These are phyloP conservation scores for Magnolia kwangsiensis DNA, from an alignment of 164 flowering plant species.

Conservation along the genomic window DNA sequence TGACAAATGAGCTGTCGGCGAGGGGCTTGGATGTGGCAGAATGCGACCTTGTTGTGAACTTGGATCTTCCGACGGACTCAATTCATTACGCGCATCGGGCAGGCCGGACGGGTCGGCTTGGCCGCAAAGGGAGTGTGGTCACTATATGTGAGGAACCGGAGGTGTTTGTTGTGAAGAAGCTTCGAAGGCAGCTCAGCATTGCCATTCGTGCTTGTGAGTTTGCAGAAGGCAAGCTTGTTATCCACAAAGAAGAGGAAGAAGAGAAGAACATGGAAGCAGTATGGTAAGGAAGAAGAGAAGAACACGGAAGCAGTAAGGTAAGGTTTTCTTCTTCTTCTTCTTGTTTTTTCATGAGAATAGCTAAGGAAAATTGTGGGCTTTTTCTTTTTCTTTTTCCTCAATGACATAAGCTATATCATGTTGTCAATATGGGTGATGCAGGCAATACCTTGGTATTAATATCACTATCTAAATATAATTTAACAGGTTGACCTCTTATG, in stretches of 20 bases:
- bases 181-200: conserved; percentile 76
- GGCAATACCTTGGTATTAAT: neutral
- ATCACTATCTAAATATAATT: neutral
- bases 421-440: neutral
- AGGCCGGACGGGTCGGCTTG: conserved; percentile 87
- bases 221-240: conserved; percentile 69
- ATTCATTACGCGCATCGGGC: conserved; percentile 96
- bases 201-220: conserved; percentile 67
- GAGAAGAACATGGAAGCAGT: neutral
- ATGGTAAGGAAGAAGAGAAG: conserved; percentile 3
- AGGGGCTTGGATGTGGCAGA: conserved; percentile 92
- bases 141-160: conserved; percentile 85
- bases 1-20: conserved; percentile 97
- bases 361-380: neutral
- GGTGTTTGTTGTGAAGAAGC: conserved; percentile 79
- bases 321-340: neutral
- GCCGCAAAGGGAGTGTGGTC: conserved; percentile 81
- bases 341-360: neutral
- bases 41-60: conserved; percentile 94
- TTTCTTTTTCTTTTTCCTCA: neutral
- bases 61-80: conserved; percentile 83
- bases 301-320: neutral
- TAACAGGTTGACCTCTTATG: neutral
- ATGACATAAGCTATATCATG: neutral
- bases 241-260: conserved; percentile 21